Percentiles rank a stretch among this genome's conserved stretches.
These are phyloP conservation scores for Coemansia sp. DNA, from an alignment of 192 early-diverging fungal genomes.

Conservation along the genomic window DNA sequence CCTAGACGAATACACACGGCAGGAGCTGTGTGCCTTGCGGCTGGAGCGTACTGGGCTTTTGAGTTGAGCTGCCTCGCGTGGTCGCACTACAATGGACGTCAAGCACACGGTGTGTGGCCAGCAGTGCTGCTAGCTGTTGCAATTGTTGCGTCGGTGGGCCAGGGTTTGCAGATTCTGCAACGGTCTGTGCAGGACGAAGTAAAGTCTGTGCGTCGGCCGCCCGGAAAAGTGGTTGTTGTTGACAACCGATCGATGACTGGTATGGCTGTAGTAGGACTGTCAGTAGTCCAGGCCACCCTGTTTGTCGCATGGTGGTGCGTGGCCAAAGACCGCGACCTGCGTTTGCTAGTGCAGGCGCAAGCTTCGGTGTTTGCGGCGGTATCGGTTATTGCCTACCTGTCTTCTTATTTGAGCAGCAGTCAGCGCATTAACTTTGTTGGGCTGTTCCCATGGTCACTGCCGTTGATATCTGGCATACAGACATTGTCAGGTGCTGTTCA, in stretches of 20 bases:
- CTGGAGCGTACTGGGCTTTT: neutral
- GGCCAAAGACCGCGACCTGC: neutral
- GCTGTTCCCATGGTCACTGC: conserved; percentile 26
- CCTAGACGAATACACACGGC: neutral
- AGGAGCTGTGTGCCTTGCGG: neutral
- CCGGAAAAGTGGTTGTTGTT: conserved; percentile 14
- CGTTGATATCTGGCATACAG: conserved; percentile 10
- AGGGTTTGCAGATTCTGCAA: neutral
- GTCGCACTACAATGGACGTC: neutral
- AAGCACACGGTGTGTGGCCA: conserved; percentile 17
- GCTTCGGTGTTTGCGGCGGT: conserved; percentile 5
- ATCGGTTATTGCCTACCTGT: neutral
- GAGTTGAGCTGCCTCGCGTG: neutral
- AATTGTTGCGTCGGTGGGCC: neutral
- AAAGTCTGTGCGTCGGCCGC: conserved; percentile 22
- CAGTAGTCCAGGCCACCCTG: conserved; percentile 10
- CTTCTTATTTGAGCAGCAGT: conserved; percentile 1
- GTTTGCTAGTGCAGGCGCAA: conserved; percentile 1
- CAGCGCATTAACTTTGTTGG: conserved; percentile 9
- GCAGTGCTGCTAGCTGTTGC: conserved; percentile 6
- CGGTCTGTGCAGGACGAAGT: neutral
- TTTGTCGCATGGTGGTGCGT: conserved; percentile 3
- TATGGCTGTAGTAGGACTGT: neutral
- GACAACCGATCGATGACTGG: conserved; percentile 27
- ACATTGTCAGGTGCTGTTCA: conserved; percentile 8